Evolutionary conservation across 352 stramenopile genomes (phyloP).

Genomic region (Plasmopara viticola): DNA sequence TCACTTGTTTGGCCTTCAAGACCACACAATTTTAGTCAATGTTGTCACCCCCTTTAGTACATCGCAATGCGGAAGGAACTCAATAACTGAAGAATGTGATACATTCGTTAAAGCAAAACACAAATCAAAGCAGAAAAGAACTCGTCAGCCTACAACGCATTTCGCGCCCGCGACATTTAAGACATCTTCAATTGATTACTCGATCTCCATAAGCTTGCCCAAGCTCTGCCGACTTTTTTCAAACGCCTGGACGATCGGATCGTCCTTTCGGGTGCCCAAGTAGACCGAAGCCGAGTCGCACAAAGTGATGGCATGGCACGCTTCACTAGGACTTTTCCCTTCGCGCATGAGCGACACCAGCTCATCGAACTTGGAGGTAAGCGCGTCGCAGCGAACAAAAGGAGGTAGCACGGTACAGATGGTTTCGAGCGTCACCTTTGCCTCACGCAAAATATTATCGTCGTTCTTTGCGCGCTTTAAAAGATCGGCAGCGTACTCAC

Average conservation of each 20-base stretch:
- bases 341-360: slow-evolving; percentile 46
- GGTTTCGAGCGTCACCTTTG: slow-evolving; percentile 64
- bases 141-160: neutral
- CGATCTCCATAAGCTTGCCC: slow-evolving; percentile 38
- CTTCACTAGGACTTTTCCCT: slow-evolving; percentile 55
- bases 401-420: slow-evolving; percentile 72
- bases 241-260: slow-evolving; percentile 21
- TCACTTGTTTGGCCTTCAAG: too few species aligned
- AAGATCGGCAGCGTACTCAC: slow-evolving; percentile 69
- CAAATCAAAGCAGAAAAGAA: neutral
- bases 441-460: slow-evolving; percentile 45
- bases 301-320: slow-evolving; percentile 49
- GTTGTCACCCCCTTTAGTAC: too few species aligned
- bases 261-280: slow-evolving; percentile 12
- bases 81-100: too few species aligned
- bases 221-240: slow-evolving; percentile 25
- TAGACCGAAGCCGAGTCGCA: slow-evolving; percentile 44
- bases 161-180: too few species aligned
- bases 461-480: slow-evolving; percentile 39
- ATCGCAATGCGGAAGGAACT: too few species aligned
- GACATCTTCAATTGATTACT: slow-evolving; percentile 25
- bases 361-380: slow-evolving; percentile 74
- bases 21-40: too few species aligned
- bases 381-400: slow-evolving; percentile 47
- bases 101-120: too few species aligned